Evolutionary conservation across 345 rosid species (phyloP).

Genomic region (Bruguiera sexangula): DNA sequence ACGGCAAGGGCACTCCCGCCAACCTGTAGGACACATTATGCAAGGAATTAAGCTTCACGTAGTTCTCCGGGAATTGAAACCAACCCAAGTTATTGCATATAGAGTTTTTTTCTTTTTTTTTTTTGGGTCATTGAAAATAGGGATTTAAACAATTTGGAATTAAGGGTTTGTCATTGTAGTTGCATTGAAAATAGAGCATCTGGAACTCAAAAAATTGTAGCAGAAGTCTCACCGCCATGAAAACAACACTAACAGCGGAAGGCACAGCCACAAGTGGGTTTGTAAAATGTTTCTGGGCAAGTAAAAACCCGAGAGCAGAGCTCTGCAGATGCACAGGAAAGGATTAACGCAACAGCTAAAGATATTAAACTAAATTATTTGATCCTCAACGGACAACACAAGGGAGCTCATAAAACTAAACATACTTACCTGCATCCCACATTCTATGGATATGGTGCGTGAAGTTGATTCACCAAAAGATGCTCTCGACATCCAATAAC

Average conservation of each 20-base stretch:
- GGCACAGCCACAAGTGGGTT: slow-evolving; percentile 95
- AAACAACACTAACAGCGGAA: slow-evolving; percentile 96
- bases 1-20: slow-evolving; percentile 97
- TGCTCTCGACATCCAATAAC: slow-evolving; percentile 74
- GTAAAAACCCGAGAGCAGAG: slow-evolving; percentile 94
- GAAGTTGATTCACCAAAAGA: slow-evolving; percentile 97
- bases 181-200: not conserved
- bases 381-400: not conserved
- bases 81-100: too few species aligned
- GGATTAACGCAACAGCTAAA: not conserved
- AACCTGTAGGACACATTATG: slow-evolving; percentile 43
- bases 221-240: slow-evolving; percentile 75
- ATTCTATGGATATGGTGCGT: slow-evolving; percentile 93
- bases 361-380: not conserved
- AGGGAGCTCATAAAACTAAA: not conserved
- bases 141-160: too few species aligned
- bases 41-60: not conserved
- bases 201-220: not conserved
- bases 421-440: slow-evolving; percentile 84
- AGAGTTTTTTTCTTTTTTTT: too few species aligned
- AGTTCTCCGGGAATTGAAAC: not conserved
- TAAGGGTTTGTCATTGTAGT: too few species aligned
- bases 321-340: slow-evolving; percentile 47
- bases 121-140: too few species aligned
- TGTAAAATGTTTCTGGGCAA: slow-evolving; percentile 89